phyloP scores from a whole-genome alignment of 2,329 filamentous ascomycete species.

The Sphaerulina vaccinii region DNA sequence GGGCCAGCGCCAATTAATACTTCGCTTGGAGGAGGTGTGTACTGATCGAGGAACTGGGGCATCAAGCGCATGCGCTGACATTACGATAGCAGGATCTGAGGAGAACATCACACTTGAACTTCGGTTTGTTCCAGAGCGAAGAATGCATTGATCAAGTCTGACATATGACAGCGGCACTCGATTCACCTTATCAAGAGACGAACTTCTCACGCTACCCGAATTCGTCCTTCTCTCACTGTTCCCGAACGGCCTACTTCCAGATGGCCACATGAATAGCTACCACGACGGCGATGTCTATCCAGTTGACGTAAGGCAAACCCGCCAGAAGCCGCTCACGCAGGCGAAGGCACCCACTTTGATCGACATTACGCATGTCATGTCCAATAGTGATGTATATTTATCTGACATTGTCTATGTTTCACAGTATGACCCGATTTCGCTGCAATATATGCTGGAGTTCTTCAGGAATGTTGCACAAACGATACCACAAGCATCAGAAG shows the following conservation, averaged over 20 bases:
- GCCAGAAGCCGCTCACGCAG: slow-evolving; percentile 32
- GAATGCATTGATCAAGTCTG: slow-evolving; percentile 27
- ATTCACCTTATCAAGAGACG: slow-evolving; percentile 91
- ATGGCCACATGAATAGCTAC: slow-evolving; percentile 91
- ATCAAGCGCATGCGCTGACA: neutral
- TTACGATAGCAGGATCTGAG: slow-evolving; percentile 58
- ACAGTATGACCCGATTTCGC: slow-evolving; percentile 92
- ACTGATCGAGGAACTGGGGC: neutral
- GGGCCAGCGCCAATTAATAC: slow-evolving; percentile 82
- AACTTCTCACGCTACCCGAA: slow-evolving; percentile 91
- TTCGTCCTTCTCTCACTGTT: slow-evolving; percentile 98
- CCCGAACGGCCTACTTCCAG: slow-evolving; percentile 94
- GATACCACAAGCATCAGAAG: slow-evolving; percentile 72
- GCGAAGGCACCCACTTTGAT: slow-evolving; percentile 30
- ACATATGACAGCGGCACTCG: slow-evolving; percentile 69
- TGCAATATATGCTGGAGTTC: slow-evolving; percentile 99
- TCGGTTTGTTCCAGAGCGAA: slow-evolving; percentile 58
- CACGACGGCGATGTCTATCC: slow-evolving; percentile 92
- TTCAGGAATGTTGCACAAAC: slow-evolving; percentile 94
- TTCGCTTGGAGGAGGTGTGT: slow-evolving; percentile 68
- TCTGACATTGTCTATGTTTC: slow-evolving; percentile 55
- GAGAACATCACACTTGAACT: slow-evolving; percentile 95
- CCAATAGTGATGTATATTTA: slow-evolving; percentile 51
- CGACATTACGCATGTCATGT: slow-evolving; percentile 42
- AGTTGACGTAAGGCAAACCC: slow-evolving; percentile 74